Evolutionary conservation across 2,329 filamentous ascomycete species (phyloP), one percentile per base, ranked within the genome.

Genomic region (Phoma herbarum): DNA sequence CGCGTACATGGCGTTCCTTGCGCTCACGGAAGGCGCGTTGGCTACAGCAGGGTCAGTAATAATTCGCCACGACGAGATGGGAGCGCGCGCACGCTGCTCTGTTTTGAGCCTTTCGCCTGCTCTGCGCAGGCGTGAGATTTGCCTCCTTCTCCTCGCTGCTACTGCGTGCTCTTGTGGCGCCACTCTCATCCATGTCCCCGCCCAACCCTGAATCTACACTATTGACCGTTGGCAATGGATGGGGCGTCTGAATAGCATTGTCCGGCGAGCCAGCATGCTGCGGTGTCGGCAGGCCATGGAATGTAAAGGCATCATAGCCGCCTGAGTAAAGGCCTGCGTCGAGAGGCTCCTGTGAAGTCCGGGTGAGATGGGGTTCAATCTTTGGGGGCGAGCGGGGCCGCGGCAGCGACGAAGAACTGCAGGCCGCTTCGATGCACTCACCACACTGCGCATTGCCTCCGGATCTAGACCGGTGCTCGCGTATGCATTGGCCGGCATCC

Each of bases 11-110:
- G 57, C 89, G 90, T 77, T 98, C 94, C 78, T 98, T 98, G 67
- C 94, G 90, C 78, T 98, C 94, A 60, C 94, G 92, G 77, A 98
- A 98, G 29, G 95, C 94, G 69, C 94, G 90, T 84, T 98, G 95
- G 46, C 94, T 97, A 64, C 39, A n/a, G 14, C 26, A 18, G 16
- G 51, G 60, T 58, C 55, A 61, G 57, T 31, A 45, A 57, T 20
- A n/a, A 22, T 44, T 18, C 28, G 28, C 26, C 22, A 46, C 42
- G 28, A 10, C 44, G 52, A 59, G 31, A 42, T 31, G 22, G 39
- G 42, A 43, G 22, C 23, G 45, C 18, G 80, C 87, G 76, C 86
- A 90, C 88, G 89, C 89, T 76, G 88, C 88, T 70, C 89, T 79
- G 65, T 91, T 91, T 72, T 91, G 89, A 47, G 86, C 88, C 75